phyloP scores from a whole-genome alignment of 192 early-diverging fungal genomes.

The Coemansia sp. region DNA sequence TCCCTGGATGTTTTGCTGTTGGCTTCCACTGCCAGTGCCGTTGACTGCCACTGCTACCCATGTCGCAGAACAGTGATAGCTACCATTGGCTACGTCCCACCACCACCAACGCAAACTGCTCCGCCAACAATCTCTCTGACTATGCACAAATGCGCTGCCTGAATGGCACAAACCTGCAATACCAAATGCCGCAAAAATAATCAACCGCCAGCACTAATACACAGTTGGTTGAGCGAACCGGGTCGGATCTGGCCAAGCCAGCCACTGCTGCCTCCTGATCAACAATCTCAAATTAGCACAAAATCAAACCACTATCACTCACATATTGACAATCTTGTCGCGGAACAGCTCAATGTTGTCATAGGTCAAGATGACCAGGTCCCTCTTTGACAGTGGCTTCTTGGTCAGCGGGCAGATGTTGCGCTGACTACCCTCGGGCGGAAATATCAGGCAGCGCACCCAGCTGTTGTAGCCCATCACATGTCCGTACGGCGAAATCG shows the following conservation, averaged over 20 bases:
- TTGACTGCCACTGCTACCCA: too few relatives aligned
- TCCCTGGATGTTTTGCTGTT: too few relatives aligned
- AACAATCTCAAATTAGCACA: neutral
- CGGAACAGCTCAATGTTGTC: slow-evolving; percentile 83
- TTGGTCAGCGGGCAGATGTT: slow-evolving; percentile 95
- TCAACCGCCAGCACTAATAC: too few relatives aligned
- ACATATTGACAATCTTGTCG: slow-evolving; percentile 66
- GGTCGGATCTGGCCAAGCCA: neutral
- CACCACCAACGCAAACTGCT: too few relatives aligned
- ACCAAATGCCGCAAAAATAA: too few relatives aligned
- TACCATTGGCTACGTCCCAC: too few relatives aligned
- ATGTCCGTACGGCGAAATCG: slow-evolving; percentile 92
- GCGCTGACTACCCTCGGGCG: slow-evolving; percentile 69
- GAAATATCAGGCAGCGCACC: slow-evolving; percentile 78
- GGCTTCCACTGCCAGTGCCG: too few relatives aligned
- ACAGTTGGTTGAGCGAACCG: neutral
- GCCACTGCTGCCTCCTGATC: neutral
- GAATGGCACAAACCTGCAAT: too few relatives aligned
- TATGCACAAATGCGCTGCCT: too few relatives aligned
- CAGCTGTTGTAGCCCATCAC: slow-evolving; percentile 87
- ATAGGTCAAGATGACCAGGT: slow-evolving; percentile 73
- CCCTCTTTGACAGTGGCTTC: slow-evolving; percentile 88
- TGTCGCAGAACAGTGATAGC: too few relatives aligned
- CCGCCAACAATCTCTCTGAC: too few relatives aligned
- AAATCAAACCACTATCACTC: slow-evolving; percentile 1